These are phyloP conservation scores for Starmerella sirachaensis DNA, from an alignment of 805 yeast genomes.

Conservation along the genomic window DNA sequence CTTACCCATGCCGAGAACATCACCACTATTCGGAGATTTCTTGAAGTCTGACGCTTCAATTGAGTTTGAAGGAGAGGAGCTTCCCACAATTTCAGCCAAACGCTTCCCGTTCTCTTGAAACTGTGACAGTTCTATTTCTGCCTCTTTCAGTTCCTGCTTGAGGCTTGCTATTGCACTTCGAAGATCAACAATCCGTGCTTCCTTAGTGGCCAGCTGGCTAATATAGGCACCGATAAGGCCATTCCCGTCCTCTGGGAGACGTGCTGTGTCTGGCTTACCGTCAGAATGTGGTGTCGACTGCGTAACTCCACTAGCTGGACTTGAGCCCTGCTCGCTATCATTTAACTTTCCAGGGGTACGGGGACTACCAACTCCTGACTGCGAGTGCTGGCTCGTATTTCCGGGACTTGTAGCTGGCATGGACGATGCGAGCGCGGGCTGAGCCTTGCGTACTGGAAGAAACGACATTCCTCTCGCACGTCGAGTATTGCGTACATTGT, in stretches of 20 bases:
- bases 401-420: too few relatives aligned
- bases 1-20: constrained; percentile 25
- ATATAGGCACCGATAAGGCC: constrained; percentile 6
- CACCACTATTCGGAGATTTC: too few relatives aligned
- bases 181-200: constrained; percentile 31
- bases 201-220: constrained; percentile 29
- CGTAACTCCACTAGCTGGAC: too few relatives aligned
- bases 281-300: too few relatives aligned
- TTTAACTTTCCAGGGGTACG: too few relatives aligned
- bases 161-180: constrained; percentile 24
- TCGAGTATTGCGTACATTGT: too few relatives aligned
- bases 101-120: constrained; percentile 19
- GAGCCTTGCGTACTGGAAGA: constrained; percentile 12
- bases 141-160: constrained; percentile 27
- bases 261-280: too few relatives aligned
- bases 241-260: too few relatives aligned
- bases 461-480: constrained; percentile 13
- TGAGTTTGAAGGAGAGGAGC: background rate
- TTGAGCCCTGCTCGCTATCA: too few relatives aligned
- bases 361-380: too few relatives aligned
- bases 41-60: constrained; percentile 2
- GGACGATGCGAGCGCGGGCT: background rate
- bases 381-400: too few relatives aligned
- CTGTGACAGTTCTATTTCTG: constrained; percentile 28
- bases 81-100: constrained; percentile 13